phyloP scores from a whole-genome alignment of 495 filamentous ascomycete genomes.

The Penicillium canescens region DNA sequence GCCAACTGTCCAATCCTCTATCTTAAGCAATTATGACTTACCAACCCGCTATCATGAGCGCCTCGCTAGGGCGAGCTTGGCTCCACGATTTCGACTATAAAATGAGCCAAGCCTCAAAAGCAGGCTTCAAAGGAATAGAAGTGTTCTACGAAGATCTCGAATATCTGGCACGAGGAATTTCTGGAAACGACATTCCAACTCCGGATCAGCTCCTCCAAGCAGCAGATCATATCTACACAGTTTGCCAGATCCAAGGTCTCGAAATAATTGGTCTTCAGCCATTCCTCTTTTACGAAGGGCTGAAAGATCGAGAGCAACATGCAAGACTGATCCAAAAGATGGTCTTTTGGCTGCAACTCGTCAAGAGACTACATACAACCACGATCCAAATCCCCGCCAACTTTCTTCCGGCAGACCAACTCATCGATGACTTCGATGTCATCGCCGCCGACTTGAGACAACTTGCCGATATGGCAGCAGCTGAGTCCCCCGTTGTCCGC shows the following conservation, averaged over 20 bases:
- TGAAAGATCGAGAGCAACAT: conserved; percentile 59
- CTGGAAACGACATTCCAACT: conserved; percentile 13
- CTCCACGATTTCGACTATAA: conserved; percentile 61
- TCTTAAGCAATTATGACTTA: conserved; percentile 6
- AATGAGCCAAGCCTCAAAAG: conserved; percentile 57
- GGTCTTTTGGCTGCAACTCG: conserved; percentile 62
- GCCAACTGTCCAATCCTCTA: background rate
- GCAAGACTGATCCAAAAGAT: conserved; percentile 55
- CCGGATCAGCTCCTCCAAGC: conserved; percentile 52
- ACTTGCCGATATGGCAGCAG: conserved; percentile 31
- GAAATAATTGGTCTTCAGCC: conserved; percentile 62
- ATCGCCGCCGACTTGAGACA: conserved; percentile 64
- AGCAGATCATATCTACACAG: conserved; percentile 35
- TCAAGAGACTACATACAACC: conserved; percentile 57
- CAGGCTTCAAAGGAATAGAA: conserved; percentile 67
- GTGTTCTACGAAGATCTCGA: conserved; percentile 74
- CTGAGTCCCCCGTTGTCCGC: conserved; percentile 47
- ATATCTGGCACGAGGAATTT: conserved; percentile 41
- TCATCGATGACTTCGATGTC: conserved; percentile 52
- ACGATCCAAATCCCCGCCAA: conserved; percentile 68
- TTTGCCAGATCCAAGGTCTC: conserved; percentile 21
- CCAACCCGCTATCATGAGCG: conserved; percentile 22
- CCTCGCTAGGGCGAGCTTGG: conserved; percentile 61
- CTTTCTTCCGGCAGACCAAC: conserved; percentile 54
- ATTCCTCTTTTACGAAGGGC: conserved; percentile 71